Percentiles rank a stretch among this genome's conserved stretches.
Evolutionary conservation across 495 filamentous ascomycete species (phyloP).

Genomic region (Penicillium paxilli): DNA sequence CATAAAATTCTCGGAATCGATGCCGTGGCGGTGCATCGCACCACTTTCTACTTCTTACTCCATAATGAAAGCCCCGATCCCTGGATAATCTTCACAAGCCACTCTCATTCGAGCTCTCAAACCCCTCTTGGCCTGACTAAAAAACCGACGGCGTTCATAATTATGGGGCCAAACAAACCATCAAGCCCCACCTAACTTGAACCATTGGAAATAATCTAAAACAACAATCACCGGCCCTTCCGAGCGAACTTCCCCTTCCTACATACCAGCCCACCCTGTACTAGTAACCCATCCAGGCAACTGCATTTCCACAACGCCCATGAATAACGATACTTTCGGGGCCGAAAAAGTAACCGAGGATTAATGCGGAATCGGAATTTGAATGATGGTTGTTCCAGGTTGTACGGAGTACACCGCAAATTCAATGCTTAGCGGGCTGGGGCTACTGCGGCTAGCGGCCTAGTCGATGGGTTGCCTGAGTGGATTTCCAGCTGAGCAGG

Average conservation of each 20-base stretch:
- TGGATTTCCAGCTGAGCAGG: not conserved
- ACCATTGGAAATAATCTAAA: slow-evolving; percentile 1
- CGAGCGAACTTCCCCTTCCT: not conserved
- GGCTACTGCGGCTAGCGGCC: too few relatives aligned
- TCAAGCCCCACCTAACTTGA: not conserved
- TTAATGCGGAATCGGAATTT: too few relatives aligned
- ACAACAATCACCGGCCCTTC: not conserved
- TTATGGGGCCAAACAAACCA: not conserved
- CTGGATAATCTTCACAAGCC: not conserved
- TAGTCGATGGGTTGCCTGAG: not conserved
- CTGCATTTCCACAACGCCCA: too few relatives aligned
- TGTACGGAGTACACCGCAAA: not conserved
- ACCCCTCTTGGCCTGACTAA: not conserved
- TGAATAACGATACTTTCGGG: too few relatives aligned
- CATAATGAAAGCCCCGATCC: not conserved
- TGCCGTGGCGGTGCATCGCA: too few relatives aligned
- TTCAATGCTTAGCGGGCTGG: not conserved
- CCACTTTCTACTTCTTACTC: too few relatives aligned
- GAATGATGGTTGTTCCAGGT: too few relatives aligned
- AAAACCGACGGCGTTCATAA: not conserved
- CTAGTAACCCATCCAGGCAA: not conserved
- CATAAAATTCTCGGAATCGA: not conserved
- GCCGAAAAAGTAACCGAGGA: too few relatives aligned
- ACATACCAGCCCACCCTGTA: not conserved
- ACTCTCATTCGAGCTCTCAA: not conserved